Percentiles rank a stretch among this genome's conserved stretches.
phyloP scores from a whole-genome alignment of 2,329 filamentous ascomycete species.

The Colletotrichum graminicola region DNA sequence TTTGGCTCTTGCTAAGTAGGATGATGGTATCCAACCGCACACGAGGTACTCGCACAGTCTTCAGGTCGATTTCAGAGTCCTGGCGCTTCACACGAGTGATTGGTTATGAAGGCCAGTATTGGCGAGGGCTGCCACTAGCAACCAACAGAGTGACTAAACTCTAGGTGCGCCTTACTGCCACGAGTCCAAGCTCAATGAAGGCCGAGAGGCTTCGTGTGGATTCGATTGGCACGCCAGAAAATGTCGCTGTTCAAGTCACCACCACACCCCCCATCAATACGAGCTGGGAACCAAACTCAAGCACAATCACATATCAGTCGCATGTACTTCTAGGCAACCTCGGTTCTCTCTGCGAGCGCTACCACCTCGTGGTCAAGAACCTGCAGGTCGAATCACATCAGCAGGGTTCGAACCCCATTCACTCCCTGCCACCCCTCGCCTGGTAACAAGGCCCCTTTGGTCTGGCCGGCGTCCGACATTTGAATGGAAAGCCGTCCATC shows the following conservation, averaged over 20 bases:
- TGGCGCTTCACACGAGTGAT: neutral
- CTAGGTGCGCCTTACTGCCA: too few species aligned
- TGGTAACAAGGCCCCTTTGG: constrained; percentile 4
- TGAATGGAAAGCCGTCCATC: constrained; percentile 1
- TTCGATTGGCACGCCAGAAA: constrained; percentile 6
- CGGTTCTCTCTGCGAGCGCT: constrained; percentile 12
- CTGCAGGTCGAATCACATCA: constrained; percentile 36
- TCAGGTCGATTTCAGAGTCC: neutral
- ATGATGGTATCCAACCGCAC: neutral
- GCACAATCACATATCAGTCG: constrained; percentile 25
- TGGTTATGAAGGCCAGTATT: neutral
- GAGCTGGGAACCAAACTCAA: constrained; percentile 3
- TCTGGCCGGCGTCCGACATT: constrained; percentile 2
- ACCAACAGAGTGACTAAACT: too few species aligned
- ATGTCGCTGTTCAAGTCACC: neutral
- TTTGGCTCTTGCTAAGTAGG: neutral
- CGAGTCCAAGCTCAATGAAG: too few species aligned
- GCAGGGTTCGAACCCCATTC: constrained; percentile 6
- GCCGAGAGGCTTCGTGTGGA: neutral
- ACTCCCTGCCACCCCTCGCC: neutral
- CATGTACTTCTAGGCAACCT: neutral
- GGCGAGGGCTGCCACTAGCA: neutral
- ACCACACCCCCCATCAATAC: constrained; percentile 3
- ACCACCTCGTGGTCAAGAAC: neutral
- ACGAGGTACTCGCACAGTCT: neutral